phyloP scores from a whole-genome alignment of 2,329 filamentous ascomycete genomes.

The Talaromyces amestolkiae region DNA sequence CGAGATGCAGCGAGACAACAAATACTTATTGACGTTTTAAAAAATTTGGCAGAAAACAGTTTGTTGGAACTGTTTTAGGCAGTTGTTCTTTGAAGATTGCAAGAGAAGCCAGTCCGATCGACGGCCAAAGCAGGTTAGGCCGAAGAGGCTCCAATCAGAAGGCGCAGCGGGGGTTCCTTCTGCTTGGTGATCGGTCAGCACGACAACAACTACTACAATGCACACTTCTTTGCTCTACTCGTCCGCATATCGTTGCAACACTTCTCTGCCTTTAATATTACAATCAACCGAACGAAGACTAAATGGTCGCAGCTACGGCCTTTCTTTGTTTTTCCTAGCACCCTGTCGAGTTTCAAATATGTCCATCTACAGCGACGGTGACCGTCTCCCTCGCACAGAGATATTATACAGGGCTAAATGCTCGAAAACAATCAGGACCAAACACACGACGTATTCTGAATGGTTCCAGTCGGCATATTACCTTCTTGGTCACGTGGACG shows the following conservation, averaged over 20 bases:
- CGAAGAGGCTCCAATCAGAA: slow-evolving; percentile 10
- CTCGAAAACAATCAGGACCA: neutral
- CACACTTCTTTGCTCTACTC: neutral
- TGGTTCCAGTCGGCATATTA: neutral
- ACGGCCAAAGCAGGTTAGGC: slow-evolving; percentile 14
- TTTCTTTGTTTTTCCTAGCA: neutral
- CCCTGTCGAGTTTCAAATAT: neutral
- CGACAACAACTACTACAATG: neutral
- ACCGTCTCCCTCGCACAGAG: too few relatives aligned
- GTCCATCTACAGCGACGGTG: too few relatives aligned
- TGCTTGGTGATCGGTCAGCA: neutral
- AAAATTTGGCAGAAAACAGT: neutral
- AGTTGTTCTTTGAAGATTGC: neutral
- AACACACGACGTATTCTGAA: neutral
- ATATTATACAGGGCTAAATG: neutral
- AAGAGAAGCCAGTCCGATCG: slow-evolving; percentile 1
- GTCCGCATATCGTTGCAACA: neutral
- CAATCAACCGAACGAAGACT: neutral
- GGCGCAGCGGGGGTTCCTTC: neutral
- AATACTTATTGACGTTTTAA: neutral
- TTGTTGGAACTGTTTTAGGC: neutral
- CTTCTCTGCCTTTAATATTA: neutral
- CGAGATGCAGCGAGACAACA: neutral
- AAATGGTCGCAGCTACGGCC: neutral
- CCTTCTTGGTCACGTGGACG: neutral